Percentiles rank a stretch among this genome's conserved stretches.
These are phyloP conservation scores for Melampsora larici-populina DNA, from an alignment of 1,284 basidiomycete species.

Conservation along the genomic window DNA sequence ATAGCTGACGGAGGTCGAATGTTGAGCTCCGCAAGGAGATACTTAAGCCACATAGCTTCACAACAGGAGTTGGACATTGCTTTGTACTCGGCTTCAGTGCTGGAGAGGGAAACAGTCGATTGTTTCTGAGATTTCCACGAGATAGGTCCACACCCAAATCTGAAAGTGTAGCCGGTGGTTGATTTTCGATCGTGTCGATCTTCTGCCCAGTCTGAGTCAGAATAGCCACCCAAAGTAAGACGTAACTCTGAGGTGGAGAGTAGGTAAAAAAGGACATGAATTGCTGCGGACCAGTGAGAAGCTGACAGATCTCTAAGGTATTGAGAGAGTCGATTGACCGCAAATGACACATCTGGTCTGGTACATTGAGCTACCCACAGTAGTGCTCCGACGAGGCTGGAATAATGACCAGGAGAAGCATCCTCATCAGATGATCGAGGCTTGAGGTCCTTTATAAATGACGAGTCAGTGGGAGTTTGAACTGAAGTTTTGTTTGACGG, in stretches of 20 bases:
- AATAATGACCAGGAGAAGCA: background rate
- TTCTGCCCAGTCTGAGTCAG: background rate
- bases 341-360: background rate
- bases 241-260: background rate
- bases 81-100: constrained; percentile 9
- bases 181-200: background rate
- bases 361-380: constrained; percentile 7
- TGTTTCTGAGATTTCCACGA: constrained; percentile 10
- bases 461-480: background rate
- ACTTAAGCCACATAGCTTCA: background rate
- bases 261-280: background rate
- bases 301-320: background rate
- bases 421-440: background rate
- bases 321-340: background rate
- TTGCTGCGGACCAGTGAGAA: background rate
- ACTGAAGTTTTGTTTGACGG: background rate
- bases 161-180: background rate
- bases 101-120: background rate
- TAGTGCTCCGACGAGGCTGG: background rate
- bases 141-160: background rate
- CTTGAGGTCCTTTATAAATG: background rate
- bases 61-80: background rate
- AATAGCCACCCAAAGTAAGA: background rate
- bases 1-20: no score
- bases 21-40: background rate